Conservation (phyloP, 164 flowering plant genomes). For the Warburgia ugandensis region DNA sequence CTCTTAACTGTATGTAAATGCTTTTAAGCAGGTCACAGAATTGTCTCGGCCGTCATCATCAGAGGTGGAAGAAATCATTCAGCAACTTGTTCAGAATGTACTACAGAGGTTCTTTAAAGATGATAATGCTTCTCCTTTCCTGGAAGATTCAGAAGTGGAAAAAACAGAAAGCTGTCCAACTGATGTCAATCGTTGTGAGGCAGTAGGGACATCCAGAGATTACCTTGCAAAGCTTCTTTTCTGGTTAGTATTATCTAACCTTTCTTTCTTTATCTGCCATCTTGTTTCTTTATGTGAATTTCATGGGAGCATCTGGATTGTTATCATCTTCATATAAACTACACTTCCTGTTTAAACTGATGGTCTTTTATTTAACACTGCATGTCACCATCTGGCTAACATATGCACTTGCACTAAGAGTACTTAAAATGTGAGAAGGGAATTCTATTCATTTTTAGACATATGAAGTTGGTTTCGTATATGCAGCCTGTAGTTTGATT, state of each 20-base stretch:
- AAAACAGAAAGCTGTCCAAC: conserved; percentile 17
- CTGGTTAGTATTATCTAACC: conserved; percentile 61
- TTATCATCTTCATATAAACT: no score
- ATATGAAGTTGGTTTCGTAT: no score
- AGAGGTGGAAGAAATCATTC: conserved; percentile 72
- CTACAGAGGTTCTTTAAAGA: conserved; percentile 42
- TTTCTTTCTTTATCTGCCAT: neutral
- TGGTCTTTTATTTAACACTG: no score
- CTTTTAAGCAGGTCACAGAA: conserved; percentile 61
- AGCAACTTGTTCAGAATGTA: conserved; percentile 61
- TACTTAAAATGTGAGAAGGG: no score
- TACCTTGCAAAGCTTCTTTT: conserved; percentile 83
- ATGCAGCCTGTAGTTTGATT: no score
- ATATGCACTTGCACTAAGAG: no score
- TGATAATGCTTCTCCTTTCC: conserved; percentile 22
- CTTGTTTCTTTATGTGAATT: no score
- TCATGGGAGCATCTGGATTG: no score
- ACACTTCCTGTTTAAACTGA: no score
- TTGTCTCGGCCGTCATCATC: conserved; percentile 64
- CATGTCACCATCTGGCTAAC: no score
- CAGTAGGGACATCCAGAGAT: conserved; percentile 55
- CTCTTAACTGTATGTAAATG: neutral
- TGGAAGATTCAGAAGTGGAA: conserved; percentile 23
- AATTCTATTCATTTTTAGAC: no score
- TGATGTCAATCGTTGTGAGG: conserved; percentile 27